Percentiles rank a stretch among this genome's conserved stretches.
Evolutionary conservation across 2,329 filamentous ascomycete species (phyloP).

Genomic region (Dichotomopilus funicola): DNA sequence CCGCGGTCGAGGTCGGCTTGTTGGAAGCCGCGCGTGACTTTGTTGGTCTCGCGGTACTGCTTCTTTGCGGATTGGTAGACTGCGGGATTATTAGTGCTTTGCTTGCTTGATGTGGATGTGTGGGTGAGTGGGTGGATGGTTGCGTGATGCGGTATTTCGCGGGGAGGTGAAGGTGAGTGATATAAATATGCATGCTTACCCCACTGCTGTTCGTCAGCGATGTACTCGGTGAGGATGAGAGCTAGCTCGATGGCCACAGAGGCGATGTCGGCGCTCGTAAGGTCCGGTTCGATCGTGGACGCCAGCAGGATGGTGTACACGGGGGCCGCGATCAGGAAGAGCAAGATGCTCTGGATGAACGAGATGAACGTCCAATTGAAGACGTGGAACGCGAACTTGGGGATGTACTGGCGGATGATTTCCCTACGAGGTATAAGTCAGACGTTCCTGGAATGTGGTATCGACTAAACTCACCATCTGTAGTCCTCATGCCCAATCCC

Average conservation of each 20-base stretch:
- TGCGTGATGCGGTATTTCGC: no score
- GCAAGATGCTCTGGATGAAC: slow-evolving; percentile 71
- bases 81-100: slow-evolving; percentile 25
- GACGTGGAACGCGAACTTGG: slow-evolving; percentile 63
- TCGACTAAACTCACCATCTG: slow-evolving; percentile 54
- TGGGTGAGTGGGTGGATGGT: no score
- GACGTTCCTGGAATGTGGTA: not conserved
- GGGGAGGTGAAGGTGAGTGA: no score
- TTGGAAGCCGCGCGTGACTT: slow-evolving; percentile 57
- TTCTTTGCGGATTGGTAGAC: slow-evolving; percentile 77
- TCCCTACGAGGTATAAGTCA: slow-evolving; percentile 39
- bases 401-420: slow-evolving; percentile 62
- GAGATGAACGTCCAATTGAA: slow-evolving; percentile 91
- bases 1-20: slow-evolving; percentile 80
- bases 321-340: slow-evolving; percentile 68
- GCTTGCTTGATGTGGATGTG: no score
- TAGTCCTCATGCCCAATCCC: slow-evolving; percentile 87
- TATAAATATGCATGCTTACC: slow-evolving; percentile 38
- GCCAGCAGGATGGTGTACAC: slow-evolving; percentile 76
- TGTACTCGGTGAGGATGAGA: slow-evolving; percentile 60
- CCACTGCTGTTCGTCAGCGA: slow-evolving; percentile 94
- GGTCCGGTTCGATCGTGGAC: slow-evolving; percentile 52
- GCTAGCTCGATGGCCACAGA: slow-evolving; percentile 43
- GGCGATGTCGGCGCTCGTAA: slow-evolving; percentile 40
- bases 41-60: slow-evolving; percentile 65